These are phyloP conservation scores for Acacia melanoxylon DNA, from an alignment of 306 rosid genomes.

Conservation along the genomic window DNA sequence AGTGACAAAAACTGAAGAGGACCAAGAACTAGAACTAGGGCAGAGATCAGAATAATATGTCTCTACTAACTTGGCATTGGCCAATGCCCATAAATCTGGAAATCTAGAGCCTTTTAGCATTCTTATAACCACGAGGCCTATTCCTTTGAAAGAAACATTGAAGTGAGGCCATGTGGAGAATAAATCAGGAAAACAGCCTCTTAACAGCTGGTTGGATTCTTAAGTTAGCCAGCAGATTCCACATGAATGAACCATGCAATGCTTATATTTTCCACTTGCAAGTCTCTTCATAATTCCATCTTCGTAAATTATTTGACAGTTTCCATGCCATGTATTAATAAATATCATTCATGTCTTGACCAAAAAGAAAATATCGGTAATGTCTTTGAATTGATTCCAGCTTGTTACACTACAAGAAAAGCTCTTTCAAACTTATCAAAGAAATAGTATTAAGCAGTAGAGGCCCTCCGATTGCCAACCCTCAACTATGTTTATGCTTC, in stretches of 20 bases:
- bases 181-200: neutral
- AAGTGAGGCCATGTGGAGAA: neutral
- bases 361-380: neutral
- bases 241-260: neutral
- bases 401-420: neutral
- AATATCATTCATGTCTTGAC: neutral
- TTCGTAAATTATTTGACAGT: neutral
- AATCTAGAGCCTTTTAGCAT: neutral
- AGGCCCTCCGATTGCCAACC: neutral
- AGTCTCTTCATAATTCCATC: neutral
- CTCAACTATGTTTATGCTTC: neutral
- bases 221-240: neutral
- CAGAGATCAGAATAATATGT: neutral
- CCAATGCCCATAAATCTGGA: neutral
- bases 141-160: neutral
- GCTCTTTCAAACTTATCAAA: neutral
- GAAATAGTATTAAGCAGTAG: neutral
- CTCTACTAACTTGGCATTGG: neutral
- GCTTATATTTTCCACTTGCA: neutral
- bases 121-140: slow-evolving; percentile 4
- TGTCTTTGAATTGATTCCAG: neutral
- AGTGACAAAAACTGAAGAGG: neutral
- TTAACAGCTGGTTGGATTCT: neutral
- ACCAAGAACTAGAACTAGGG: neutral
- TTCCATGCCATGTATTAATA: neutral